phyloP scores from a whole-genome alignment of 352 stramenopile genomes.

The Pythium coloratum region DNA sequence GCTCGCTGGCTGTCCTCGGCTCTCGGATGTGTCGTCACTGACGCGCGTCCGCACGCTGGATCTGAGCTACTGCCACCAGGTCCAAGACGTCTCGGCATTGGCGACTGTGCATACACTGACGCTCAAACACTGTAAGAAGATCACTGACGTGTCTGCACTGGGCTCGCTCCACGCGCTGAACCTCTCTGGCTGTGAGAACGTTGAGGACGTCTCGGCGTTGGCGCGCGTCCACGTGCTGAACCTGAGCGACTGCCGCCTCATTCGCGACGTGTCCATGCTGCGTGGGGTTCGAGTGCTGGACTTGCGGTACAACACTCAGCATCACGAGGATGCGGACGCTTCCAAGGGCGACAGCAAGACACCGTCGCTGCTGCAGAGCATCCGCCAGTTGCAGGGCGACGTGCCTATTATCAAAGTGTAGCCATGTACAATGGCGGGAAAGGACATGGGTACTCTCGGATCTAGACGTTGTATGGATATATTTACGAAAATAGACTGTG shows the following conservation, averaged over 20 bases:
- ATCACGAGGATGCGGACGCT: background rate
- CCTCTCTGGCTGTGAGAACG: conserved; percentile 49
- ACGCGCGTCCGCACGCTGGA: conserved; percentile 53
- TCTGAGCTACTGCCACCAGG: conserved; percentile 59
- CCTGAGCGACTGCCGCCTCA: conserved; percentile 52
- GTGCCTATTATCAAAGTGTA: conserved; percentile 39
- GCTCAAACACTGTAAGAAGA: conserved; percentile 53
- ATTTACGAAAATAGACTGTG: conserved; percentile 27
- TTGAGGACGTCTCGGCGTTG: conserved; percentile 50
- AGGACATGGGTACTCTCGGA: conserved; percentile 10
- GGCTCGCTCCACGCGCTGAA: conserved; percentile 51
- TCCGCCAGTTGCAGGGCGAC: conserved; percentile 23
- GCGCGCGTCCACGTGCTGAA: conserved; percentile 56
- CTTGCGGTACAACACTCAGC: conserved; percentile 54
- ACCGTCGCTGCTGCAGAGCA: conserved; percentile 24
- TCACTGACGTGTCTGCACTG: conserved; percentile 52
- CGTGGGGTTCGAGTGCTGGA: conserved; percentile 54
- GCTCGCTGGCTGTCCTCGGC: conserved; percentile 49
- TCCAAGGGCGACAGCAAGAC: conserved; percentile 18
- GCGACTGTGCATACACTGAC: conserved; percentile 53
- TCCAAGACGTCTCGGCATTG: conserved; percentile 53
- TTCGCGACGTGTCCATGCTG: conserved; percentile 59
- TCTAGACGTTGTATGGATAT: conserved; percentile 18
- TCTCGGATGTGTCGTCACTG: conserved; percentile 51
- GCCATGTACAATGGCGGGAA: conserved; percentile 7